Evolutionary conservation across 768 basidiomycete species (phyloP).

Genomic region (Russula abietina): DNA sequence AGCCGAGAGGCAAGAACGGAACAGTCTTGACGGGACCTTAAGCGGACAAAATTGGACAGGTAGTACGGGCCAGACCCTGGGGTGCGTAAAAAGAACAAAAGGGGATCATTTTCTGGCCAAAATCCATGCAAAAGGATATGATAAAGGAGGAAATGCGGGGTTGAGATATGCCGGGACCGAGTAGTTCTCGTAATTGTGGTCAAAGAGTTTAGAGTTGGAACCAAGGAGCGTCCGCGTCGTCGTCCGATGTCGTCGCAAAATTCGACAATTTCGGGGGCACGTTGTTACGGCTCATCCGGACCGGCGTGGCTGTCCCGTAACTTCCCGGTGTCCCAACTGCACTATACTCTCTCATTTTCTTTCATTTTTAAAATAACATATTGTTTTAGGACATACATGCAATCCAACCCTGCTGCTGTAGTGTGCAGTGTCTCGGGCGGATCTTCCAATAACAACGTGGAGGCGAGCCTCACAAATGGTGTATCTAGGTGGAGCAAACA

Average conservation of each 20-base stretch:
- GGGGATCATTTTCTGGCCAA: neutral
- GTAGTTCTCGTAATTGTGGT: conserved; percentile 5
- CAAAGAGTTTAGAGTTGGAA: neutral
- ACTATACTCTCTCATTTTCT: too few relatives aligned
- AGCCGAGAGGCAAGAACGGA: neutral
- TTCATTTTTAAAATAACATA: too few relatives aligned
- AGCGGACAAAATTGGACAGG: neutral
- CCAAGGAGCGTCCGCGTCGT: too few relatives aligned
- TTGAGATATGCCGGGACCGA: conserved; percentile 1
- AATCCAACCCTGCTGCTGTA: neutral
- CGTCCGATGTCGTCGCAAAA: too few relatives aligned
- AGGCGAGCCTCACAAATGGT: neutral
- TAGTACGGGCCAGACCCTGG: too few relatives aligned
- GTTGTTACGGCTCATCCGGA: neutral
- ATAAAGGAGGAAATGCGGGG: conserved; percentile 1
- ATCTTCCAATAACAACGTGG: neutral
- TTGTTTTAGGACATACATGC: neutral
- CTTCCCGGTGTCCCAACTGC: too few relatives aligned
- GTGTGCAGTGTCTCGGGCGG: conserved; percentile 1
- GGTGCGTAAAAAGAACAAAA: too few relatives aligned
- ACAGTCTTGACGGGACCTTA: neutral
- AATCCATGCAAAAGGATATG: neutral
- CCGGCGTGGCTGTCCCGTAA: neutral
- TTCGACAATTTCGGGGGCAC: too few relatives aligned
- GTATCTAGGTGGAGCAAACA: neutral